Percentiles rank a stretch among this genome's conserved stretches.
Conservation (phyloP, 371 early-diverging fungal genomes). For the Mortierella sp. region DNA sequence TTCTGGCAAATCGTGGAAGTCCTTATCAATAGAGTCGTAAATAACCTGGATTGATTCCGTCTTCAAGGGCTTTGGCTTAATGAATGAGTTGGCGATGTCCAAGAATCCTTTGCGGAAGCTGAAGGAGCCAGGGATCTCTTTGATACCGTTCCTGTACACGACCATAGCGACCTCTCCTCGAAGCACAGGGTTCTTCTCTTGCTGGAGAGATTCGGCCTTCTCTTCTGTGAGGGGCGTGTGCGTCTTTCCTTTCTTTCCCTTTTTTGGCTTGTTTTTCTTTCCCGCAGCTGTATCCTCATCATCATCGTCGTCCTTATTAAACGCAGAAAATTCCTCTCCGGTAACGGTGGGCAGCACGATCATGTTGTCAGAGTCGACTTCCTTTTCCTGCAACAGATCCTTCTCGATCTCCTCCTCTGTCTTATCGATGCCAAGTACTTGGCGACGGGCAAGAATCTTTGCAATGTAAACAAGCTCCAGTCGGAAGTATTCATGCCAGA, state of each 20-base stretch:
- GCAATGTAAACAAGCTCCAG: slow-evolving; percentile 91
- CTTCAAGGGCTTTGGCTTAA: slow-evolving; percentile 61
- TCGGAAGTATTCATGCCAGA: slow-evolving; percentile 95
- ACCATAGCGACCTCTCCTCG: slow-evolving; percentile 84
- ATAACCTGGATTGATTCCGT: slow-evolving; percentile 47
- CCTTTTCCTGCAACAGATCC: slow-evolving; percentile 51
- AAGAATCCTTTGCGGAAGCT: slow-evolving; percentile 81
- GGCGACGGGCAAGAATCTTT: slow-evolving; percentile 85
- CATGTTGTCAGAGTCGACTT: slow-evolving; percentile 60
- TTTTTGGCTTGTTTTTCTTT: slow-evolving; percentile 34
- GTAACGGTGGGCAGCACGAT: slow-evolving; percentile 70
- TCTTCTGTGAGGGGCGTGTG: slow-evolving; percentile 57
- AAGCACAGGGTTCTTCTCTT: slow-evolving; percentile 76
- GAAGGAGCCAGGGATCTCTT: slow-evolving; percentile 78
- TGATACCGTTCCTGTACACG: slow-evolving; percentile 88
- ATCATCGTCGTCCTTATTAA: slow-evolving; percentile 49
- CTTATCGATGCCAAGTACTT: slow-evolving; percentile 77
- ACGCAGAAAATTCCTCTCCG: slow-evolving; percentile 62
- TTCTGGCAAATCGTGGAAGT: slow-evolving; percentile 65
- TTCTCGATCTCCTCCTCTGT: slow-evolving; percentile 54
- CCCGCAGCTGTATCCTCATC: slow-evolving; percentile 37
- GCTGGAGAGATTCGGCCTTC: slow-evolving; percentile 59
- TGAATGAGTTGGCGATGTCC: slow-evolving; percentile 72
- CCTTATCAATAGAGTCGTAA: slow-evolving; percentile 68
- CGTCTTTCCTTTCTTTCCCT: slow-evolving; percentile 21